These are phyloP conservation scores for Mixia osmundae DNA, from an alignment of 1,284 basidiomycete genomes.

Conservation along the genomic window DNA sequence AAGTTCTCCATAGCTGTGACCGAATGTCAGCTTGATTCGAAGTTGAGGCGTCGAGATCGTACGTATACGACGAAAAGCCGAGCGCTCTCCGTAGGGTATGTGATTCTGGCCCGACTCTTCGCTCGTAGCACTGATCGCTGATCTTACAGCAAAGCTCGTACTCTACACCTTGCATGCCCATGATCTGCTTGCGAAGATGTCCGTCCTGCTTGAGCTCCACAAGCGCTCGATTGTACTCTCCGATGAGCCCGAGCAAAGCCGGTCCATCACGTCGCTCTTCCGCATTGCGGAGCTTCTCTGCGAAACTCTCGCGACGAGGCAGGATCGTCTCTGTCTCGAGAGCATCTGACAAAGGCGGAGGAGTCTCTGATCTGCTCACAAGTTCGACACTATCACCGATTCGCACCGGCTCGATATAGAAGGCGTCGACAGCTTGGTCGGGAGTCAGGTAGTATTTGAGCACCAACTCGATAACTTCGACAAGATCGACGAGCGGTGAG, in stretches of 20 bases:
- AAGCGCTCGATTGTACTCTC: conserved; percentile 28
- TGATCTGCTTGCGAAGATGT: conserved; percentile 19
- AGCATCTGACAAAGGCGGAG: too few species aligned
- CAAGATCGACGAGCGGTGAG: too few species aligned
- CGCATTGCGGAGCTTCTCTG: conserved; percentile 1
- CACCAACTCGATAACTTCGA: too few species aligned
- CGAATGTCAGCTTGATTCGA: background rate
- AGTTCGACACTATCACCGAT: too few species aligned
- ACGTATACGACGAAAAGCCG: background rate
- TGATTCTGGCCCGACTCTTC: conserved; percentile 30
- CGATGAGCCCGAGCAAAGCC: conserved; percentile 21
- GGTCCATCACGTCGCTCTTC: background rate
- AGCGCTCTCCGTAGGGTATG: conserved; percentile 19
- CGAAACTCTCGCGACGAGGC: too few species aligned
- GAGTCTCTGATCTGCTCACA: too few species aligned
- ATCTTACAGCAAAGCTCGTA: conserved; percentile 28
- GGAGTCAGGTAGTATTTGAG: too few species aligned
- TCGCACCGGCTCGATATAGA: too few species aligned
- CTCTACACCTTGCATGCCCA: conserved; percentile 17
- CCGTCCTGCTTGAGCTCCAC: conserved; percentile 22
- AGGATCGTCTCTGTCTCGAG: too few species aligned
- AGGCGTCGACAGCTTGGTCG: too few species aligned
- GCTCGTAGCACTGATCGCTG: conserved; percentile 30
- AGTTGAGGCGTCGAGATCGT: background rate
- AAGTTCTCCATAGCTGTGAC: conserved; percentile 24